A percentile compares a stretch with the other conserved stretches of the same genome.
phyloP scores from a whole-genome alignment of 441 rosid species.

The Populus trichocarpa region DNA sequence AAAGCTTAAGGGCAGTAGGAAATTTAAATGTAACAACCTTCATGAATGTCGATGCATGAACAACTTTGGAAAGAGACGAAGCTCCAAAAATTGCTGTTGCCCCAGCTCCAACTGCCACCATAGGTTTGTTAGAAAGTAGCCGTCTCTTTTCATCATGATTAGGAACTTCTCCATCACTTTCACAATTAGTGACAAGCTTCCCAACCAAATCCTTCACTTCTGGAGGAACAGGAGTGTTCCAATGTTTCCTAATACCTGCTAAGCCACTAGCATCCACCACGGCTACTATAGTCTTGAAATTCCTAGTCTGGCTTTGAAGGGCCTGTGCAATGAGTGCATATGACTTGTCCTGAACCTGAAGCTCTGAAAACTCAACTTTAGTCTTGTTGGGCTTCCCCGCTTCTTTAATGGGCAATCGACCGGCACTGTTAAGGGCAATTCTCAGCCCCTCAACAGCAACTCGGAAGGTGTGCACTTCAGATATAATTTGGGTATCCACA shows the following conservation, averaged over 20 bases:
- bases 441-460: slow-evolving; percentile 87
- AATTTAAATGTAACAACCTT: slow-evolving; percentile 56
- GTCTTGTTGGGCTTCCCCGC: slow-evolving; percentile 22
- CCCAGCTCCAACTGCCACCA: slow-evolving; percentile 89
- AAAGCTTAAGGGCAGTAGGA: slow-evolving; percentile 62
- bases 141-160: slow-evolving; percentile 39
- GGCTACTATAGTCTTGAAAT: slow-evolving; percentile 68
- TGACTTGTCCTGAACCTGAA: slow-evolving; percentile 69
- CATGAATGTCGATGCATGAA: slow-evolving; percentile 66
- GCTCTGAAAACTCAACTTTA: slow-evolving; percentile 53
- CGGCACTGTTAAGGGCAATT: slow-evolving; percentile 68
- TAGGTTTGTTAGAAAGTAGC: slow-evolving; percentile 50
- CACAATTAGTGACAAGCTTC: slow-evolving; percentile 37
- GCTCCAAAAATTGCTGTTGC: slow-evolving; percentile 80
- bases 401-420: slow-evolving; percentile 52
- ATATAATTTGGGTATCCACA: slow-evolving; percentile 48
- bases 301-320: slow-evolving; percentile 66
- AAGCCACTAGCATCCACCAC: slow-evolving; percentile 75
- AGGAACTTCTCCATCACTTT: slow-evolving; percentile 35
- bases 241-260: slow-evolving; percentile 75
- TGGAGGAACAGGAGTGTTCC: slow-evolving; percentile 67
- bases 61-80: slow-evolving; percentile 69
- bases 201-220: slow-evolving; percentile 65
- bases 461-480: slow-evolving; percentile 72
- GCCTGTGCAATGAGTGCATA: slow-evolving; percentile 67